These are phyloP conservation scores for Dacryopinax spathularia DNA, from an alignment of 768 basidiomycete species.

Conservation along the genomic window DNA sequence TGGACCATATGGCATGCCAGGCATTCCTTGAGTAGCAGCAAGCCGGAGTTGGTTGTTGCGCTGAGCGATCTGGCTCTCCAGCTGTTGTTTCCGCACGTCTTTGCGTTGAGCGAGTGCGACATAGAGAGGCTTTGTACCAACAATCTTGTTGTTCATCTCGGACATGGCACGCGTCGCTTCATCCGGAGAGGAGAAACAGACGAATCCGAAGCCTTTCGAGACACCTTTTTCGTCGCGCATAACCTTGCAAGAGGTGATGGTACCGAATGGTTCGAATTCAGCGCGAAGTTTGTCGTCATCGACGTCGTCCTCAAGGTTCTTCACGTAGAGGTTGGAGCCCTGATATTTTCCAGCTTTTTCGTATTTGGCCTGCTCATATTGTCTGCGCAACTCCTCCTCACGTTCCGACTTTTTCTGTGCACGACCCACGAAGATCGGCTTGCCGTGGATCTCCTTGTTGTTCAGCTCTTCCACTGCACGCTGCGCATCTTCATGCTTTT, in stretches of 20 bases:
- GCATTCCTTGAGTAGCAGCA: constrained; percentile 76
- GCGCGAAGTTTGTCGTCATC: constrained; percentile 93
- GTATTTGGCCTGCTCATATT: constrained; percentile 89
- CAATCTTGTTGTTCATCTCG: constrained; percentile 99
- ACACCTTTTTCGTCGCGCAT: constrained; percentile 93
- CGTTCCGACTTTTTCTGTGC: constrained; percentile 98
- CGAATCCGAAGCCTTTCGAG: constrained; percentile 96
- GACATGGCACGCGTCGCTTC: constrained; percentile 98
- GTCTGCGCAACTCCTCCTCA: constrained; percentile 85
- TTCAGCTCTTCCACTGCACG: constrained; percentile 79
- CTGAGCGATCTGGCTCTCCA: constrained; percentile 97
- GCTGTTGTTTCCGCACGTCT: constrained; percentile 92
- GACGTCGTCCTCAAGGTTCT: constrained; percentile 96
- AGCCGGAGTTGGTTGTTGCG: constrained; percentile 84
- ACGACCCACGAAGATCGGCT: constrained; percentile 86
- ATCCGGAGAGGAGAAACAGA: constrained; percentile 95
- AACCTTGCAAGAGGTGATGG: constrained; percentile 97
- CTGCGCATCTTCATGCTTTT: constrained; percentile 81
- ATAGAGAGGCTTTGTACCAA: constrained; percentile 94
- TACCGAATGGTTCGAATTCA: constrained; percentile 93
- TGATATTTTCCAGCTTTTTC: constrained; percentile 98
- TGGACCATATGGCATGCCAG: constrained; percentile 62
- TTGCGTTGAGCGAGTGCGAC: constrained; percentile 97
- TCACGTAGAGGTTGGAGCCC: constrained; percentile 98
- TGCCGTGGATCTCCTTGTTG: constrained; percentile 69